Evolutionary conservation across 768 basidiomycete genomes (phyloP), one percentile per base, ranked within the genome.

Genomic region (Cystobasidium onofrii): DNA sequence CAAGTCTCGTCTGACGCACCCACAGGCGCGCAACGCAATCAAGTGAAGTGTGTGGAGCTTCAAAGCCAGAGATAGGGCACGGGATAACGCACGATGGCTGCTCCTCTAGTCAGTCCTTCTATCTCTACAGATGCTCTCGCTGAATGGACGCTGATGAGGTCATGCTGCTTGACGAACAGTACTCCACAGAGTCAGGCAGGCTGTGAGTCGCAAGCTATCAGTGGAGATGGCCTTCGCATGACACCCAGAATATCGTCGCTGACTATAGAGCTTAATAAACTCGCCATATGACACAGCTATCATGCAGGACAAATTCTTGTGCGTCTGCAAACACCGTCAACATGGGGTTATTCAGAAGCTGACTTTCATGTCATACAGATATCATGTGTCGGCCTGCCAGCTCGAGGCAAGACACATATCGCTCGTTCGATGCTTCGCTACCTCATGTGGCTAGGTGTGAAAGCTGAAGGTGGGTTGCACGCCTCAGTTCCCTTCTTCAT

Each of bases 361-460:
- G 18, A 50, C 20, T 20, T 50, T 50, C 46, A 4, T 7, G 18
- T 15, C 12, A 9, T 50, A 12, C 71, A 50, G 61, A 27, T 27
- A 10, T 33, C 50, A 70, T 50, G 43, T 31, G 34, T 60, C 1
- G 43, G 50, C 1, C 33, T 70, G 41, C 39, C 75, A 80, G 94
- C 95, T 0, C 87, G 92, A 66, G 92, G 93, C 39, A 96, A 96
- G 83, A 99, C 96, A 0, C 96, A 99, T 81, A 92, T 98, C 72
- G 95, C 93, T 0, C 86, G 94, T 44, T 89, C 95, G 7, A 85
- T 98, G 15, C 95, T 98, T 81, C 87, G 96, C n/a, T 99, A 99
- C 82, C 86, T 99, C 0, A 86, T 92, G 81, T 99, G 96, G 96
- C 90, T 92, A 81, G 96, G 96, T 34, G 91, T 99, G 67, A 97